Evolutionary conservation across 2,329 filamentous ascomycete genomes (phyloP).

Genomic region (Cyphellophora attinorum): DNA sequence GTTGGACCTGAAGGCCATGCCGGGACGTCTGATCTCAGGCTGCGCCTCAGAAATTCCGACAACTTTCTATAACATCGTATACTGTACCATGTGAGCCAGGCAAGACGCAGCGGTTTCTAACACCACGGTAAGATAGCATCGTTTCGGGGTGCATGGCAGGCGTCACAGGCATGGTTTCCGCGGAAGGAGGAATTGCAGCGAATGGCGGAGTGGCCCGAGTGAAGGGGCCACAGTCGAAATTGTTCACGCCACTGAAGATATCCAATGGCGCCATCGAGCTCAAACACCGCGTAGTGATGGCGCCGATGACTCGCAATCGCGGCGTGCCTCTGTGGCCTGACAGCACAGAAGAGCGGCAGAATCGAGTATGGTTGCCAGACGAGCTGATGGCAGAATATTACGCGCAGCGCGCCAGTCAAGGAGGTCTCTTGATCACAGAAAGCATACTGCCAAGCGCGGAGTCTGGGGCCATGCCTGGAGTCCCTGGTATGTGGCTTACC

Average conservation of each 20-base stretch:
- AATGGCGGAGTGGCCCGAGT: too few relatives aligned
- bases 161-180: too few relatives aligned
- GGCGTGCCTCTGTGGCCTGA: constrained; percentile 31
- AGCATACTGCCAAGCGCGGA: constrained; percentile 11
- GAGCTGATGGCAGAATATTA: constrained; percentile 33
- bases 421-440: constrained; percentile 28
- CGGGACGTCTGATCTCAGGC: too few relatives aligned
- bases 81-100: too few relatives aligned
- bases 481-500: constrained; percentile 8
- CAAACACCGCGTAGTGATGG: constrained; percentile 42
- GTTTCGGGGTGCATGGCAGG: too few relatives aligned
- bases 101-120: too few relatives aligned
- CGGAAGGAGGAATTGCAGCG: too few relatives aligned
- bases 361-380: constrained; percentile 26
- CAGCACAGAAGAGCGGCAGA: constrained; percentile 25
- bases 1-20: too few relatives aligned
- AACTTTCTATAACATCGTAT: too few relatives aligned
- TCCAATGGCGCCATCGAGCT: constrained; percentile 37
- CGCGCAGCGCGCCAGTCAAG: constrained; percentile 27
- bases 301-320: constrained; percentile 46
- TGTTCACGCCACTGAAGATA: constrained; percentile 35
- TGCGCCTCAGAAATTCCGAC: too few relatives aligned
- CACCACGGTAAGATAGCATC: too few relatives aligned
- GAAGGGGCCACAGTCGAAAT: constrained; percentile 23
- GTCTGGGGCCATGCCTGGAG: constrained; percentile 1